Evolutionary conservation across 768 basidiomycete species (phyloP), one percentile per base, ranked within the genome.

Genomic region (Pisolithus orientalis): DNA sequence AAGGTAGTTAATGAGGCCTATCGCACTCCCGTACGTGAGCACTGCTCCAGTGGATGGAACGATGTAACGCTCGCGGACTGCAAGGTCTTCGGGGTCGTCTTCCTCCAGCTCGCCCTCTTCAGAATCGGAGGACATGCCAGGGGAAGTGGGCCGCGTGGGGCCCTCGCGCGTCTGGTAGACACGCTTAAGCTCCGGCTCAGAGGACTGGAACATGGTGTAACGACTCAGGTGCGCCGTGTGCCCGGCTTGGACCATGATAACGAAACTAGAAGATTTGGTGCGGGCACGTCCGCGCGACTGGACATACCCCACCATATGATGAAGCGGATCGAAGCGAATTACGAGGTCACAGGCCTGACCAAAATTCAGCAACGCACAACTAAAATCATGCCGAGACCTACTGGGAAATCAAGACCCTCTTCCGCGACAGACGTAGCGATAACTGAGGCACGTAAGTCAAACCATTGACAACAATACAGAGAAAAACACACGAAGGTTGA

Each of bases 351-450:
- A 94, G 10, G 85, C 85, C 87, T 90, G 38, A n/a, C 25, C n/a
- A 50, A n/a, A 27, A 34, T 28, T 17, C 29, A 54, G 58, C 27
- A 54, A 44, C 3, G 43, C 8, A 11, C 21, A 37, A 32, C 16
- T 43, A 46, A 31, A 29, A 16, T 32, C 50, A 39, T 11, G 28
- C 44, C 14, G 37, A 40, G 38, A 67, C 79, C 50, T 61, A 87
- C 85, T 24, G 86, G 87, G 70, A 95, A 91, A 65, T 95, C 92
- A 16, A 95, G 76, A 0, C 93, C 93, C 71, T 95, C 93, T 67
- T 95, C 93, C 0, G 90, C 93, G 13, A 94, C 90, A 5, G 85
- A 84, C 0, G 90, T 93, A 4, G 90, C 87, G 56, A 94, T 75
- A 21, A 94, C 85, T 83, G 53, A 16, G 34, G 53, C 39, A 48